phyloP scores from a whole-genome alignment of 106 monocot species.

The Dioscorea zingiberensis region DNA sequence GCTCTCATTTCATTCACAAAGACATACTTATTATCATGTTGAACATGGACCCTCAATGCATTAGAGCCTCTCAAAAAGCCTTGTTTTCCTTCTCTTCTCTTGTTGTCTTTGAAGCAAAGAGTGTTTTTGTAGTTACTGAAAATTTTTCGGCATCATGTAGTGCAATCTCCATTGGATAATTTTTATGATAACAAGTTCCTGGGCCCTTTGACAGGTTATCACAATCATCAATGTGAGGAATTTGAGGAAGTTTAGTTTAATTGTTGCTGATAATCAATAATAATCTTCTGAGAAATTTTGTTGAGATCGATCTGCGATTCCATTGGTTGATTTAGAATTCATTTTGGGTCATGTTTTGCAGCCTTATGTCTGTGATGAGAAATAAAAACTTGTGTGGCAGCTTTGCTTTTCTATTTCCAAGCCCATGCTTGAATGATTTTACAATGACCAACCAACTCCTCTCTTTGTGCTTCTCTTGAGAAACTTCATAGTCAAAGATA shows the following conservation, averaged over 20 bases:
- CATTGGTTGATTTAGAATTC: background rate
- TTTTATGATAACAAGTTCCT: conserved; percentile 23
- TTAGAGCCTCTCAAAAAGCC: background rate
- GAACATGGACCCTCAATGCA: conserved; percentile 15
- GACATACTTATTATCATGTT: conserved; percentile 18
- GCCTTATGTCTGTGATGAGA: background rate
- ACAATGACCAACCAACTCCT: no score
- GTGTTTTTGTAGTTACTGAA: conserved; percentile 1
- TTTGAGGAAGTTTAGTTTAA: conserved; percentile 1
- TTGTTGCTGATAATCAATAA: no score
- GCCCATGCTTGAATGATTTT: background rate
- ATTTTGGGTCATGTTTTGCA: background rate
- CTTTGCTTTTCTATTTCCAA: no score
- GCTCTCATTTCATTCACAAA: conserved; percentile 3
- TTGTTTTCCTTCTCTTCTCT: no score
- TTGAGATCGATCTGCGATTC: no score
- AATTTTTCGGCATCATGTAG: no score
- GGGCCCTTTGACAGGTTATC: conserved; percentile 8
- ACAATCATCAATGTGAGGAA: conserved; percentile 12
- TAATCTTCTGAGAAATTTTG: no score
- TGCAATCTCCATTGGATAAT: no score
- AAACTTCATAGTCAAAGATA: no score
- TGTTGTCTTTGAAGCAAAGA: no score
- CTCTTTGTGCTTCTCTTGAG: background rate
- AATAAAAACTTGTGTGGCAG: background rate